A percentile compares a stretch with the other conserved stretches of the same genome.
Conservation (phyloP, 2,329 filamentous ascomycete genomes). For the Phialocephala subalpina region DNA sequence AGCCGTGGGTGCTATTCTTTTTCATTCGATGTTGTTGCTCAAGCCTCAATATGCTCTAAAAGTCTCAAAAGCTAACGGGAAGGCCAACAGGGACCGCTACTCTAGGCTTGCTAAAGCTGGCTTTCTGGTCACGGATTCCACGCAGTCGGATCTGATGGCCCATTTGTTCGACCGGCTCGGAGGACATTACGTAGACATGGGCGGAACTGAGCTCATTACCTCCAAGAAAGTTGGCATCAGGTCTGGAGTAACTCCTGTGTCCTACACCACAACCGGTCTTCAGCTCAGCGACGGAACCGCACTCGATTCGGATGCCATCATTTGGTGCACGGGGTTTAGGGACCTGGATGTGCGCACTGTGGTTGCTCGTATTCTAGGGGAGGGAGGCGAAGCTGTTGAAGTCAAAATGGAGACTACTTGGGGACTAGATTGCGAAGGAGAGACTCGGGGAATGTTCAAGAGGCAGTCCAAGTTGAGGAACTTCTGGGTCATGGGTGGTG, state of each 20-base stretch:
- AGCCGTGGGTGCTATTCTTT: no score
- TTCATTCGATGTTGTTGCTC: no score
- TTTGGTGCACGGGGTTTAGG: conserved; percentile 52
- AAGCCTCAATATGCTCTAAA: no score
- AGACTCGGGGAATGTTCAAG: conserved; percentile 48
- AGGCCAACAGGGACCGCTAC: neutral
- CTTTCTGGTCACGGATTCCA: neutral
- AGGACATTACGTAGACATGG: neutral
- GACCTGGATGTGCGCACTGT: conserved; percentile 42
- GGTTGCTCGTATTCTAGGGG: conserved; percentile 6
- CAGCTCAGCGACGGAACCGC: conserved; percentile 22
- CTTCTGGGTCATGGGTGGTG: conserved; percentile 59
- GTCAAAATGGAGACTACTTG: conserved; percentile 46
- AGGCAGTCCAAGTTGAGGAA: conserved; percentile 53
- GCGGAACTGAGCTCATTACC: neutral
- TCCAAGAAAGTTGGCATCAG: neutral
- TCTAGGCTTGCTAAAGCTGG: neutral
- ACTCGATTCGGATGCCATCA: conserved; percentile 47
- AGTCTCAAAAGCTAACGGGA: no score
- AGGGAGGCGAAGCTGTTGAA: conserved; percentile 34
- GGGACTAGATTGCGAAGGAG: conserved; percentile 52
- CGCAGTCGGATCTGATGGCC: neutral
- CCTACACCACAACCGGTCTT: neutral
- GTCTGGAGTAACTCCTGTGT: neutral
- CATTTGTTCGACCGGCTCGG: neutral